Conservation (phyloP, 2,329 filamentous ascomycete species). For the Neonectria punicea region DNA sequence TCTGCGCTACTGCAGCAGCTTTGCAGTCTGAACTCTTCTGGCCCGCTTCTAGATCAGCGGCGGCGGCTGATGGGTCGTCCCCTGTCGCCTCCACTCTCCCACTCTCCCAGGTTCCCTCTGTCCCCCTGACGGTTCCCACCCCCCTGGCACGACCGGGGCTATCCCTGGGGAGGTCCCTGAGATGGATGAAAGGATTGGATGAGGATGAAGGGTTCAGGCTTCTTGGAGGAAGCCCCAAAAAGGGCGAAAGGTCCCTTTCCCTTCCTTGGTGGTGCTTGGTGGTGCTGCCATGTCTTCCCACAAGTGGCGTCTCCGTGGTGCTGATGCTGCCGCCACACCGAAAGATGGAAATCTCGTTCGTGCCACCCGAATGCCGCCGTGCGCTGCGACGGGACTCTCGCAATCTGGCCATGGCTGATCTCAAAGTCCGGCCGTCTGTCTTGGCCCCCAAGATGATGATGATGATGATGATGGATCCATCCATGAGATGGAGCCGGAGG, state of each 20-base stretch:
- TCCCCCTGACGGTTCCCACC: slow-evolving; percentile 24
- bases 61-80: slow-evolving; percentile 39
- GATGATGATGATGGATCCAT: neutral
- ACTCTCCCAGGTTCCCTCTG: neutral
- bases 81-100: slow-evolving; percentile 3
- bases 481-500: neutral
- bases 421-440: neutral
- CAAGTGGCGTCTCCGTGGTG: slow-evolving; percentile 9
- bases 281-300: slow-evolving; percentile 5
- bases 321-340: slow-evolving; percentile 12
- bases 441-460: slow-evolving; percentile 18
- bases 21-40: slow-evolving; percentile 37
- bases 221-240: slow-evolving; percentile 12
- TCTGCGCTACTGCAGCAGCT: slow-evolving; percentile 33
- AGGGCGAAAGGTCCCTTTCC: slow-evolving; percentile 6
- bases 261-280: neutral
- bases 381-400: neutral
- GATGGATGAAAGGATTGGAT: slow-evolving; percentile 21
- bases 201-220: slow-evolving; percentile 9
- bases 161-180: slow-evolving; percentile 33
- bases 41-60: slow-evolving; percentile 46
- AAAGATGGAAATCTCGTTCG: neutral
- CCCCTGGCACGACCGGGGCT: slow-evolving; percentile 29
- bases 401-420: slow-evolving; percentile 1
- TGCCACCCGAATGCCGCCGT: slow-evolving; percentile 1